Evolutionary conservation across 495 filamentous ascomycete species (phyloP).

Genomic region (Symbiotaphrina buchneri): DNA sequence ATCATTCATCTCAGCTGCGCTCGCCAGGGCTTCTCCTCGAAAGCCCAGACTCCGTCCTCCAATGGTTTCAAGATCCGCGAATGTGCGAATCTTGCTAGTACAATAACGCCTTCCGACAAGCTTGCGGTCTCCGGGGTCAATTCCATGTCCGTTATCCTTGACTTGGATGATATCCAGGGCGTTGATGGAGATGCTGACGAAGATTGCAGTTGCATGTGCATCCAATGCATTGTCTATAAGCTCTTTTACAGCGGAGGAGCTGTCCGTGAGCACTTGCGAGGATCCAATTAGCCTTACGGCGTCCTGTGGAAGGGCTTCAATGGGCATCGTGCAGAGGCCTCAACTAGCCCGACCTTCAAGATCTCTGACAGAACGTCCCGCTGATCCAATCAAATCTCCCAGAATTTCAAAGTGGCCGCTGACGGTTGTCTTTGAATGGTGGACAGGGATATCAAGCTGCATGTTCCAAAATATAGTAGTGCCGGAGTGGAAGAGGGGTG

Average conservation of each 20-base stretch:
- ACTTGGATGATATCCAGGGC: constrained; percentile 69
- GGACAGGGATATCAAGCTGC: too few species aligned
- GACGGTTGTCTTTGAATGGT: too few species aligned
- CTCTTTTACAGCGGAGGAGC: constrained; percentile 66
- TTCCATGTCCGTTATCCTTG: constrained; percentile 76
- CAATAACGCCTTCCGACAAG: constrained; percentile 43
- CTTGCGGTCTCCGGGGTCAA: constrained; percentile 44
- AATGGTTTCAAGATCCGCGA: constrained; percentile 43
- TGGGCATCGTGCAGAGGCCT: constrained; percentile 25
- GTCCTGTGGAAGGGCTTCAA: constrained; percentile 39
- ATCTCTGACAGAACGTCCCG: not conserved
- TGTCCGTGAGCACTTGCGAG: constrained; percentile 45
- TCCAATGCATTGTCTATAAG: constrained; percentile 84
- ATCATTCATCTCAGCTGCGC: constrained; percentile 43
- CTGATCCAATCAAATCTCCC: too few species aligned
- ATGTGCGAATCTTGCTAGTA: constrained; percentile 66
- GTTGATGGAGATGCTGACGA: constrained; percentile 52
- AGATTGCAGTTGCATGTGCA: constrained; percentile 48
- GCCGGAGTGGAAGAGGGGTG: too few species aligned
- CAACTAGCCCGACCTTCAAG: not conserved
- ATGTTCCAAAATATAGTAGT: too few species aligned
- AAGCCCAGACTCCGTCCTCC: constrained; percentile 63
- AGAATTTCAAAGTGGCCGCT: too few species aligned
- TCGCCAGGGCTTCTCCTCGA: constrained; percentile 69
- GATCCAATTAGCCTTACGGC: constrained; percentile 50